These are phyloP conservation scores for Xylaria bambusicola DNA, from an alignment of 495 filamentous ascomycete species.

Conservation along the genomic window DNA sequence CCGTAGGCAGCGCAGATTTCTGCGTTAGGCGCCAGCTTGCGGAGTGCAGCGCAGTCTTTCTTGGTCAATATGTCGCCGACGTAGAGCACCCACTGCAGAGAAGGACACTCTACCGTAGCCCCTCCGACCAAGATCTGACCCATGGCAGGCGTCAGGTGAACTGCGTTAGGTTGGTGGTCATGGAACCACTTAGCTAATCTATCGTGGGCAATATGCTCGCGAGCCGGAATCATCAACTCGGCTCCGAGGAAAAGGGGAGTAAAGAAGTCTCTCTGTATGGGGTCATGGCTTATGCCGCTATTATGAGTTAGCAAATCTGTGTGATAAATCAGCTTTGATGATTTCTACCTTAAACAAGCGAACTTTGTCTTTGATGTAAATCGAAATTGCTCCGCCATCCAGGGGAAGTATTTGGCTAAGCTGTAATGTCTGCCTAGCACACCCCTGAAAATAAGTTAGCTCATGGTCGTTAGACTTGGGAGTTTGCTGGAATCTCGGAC, in stretches of 20 bases:
- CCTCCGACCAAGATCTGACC: slow-evolving; percentile 92
- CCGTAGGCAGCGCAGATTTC: slow-evolving; percentile 90
- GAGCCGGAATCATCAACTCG: slow-evolving; percentile 75
- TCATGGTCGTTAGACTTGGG: no score
- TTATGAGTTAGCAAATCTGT: no score
- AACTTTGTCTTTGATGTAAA: slow-evolving; percentile 76
- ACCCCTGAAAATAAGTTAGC: no score
- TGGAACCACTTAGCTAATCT: slow-evolving; percentile 90
- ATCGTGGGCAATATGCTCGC: slow-evolving; percentile 87
- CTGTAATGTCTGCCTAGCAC: slow-evolving; percentile 88
- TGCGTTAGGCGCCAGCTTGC: slow-evolving; percentile 75
- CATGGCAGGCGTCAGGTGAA: slow-evolving; percentile 90
- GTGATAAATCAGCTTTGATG: no score
- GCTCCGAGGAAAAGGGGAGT: slow-evolving; percentile 89
- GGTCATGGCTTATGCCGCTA: slow-evolving; percentile 39
- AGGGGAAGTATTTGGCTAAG: slow-evolving; percentile 83
- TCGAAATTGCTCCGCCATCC: slow-evolving; percentile 86
- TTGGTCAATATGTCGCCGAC: slow-evolving; percentile 92
- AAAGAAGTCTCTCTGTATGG: slow-evolving; percentile 91
- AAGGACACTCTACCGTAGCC: slow-evolving; percentile 73
- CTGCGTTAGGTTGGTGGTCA: slow-evolving; percentile 75
- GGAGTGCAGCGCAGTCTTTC: slow-evolving; percentile 78
- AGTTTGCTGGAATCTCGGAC: slow-evolving; percentile 80
- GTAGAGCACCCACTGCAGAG: slow-evolving; percentile 83
- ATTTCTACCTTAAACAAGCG: no score